Evolutionary conservation across 2,329 filamentous ascomycete species (phyloP), one percentile per base, ranked within the genome.

Genomic region (Fusarium sp.): DNA sequence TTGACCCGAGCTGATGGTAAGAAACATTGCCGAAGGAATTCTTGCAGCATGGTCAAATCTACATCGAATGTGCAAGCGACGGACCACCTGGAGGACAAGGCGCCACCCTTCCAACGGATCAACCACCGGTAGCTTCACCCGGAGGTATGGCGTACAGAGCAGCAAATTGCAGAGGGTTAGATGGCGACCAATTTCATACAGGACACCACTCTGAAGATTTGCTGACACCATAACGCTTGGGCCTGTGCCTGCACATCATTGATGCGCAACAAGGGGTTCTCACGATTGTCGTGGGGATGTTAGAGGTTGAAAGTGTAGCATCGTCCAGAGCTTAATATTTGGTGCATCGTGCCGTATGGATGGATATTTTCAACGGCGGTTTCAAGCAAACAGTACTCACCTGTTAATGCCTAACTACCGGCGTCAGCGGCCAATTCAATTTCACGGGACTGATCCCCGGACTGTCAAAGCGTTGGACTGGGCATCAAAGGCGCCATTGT

Each of bases 181-280:
- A 55, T 56, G 57, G 67, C 57, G 56, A 50, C 41, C 66, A 56
- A 52, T 57, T 48, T 66, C 55, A 67, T 63, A 60, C 54, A 50
- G 48, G 55, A 72, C 63, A 42, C 66, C 63, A 63, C 61, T 39
- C 46, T 33, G 35, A 33, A 38, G 50, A 49, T 59, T 69, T 41
- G 41, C 39, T 66, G 62, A 42, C 59, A 63, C 54, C 57, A 61
- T 60, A 48, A 65, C 66, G 73, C 70, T 74, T 69, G 62, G 73
- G 58, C 73, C 73, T 71, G 60, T 67, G 71, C 66, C 69, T 75
- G 73, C 71, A 72, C 68, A 75, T 73, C 73, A 75, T 73, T 62
- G 62, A 68, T 68, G 52, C 57, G 63, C 66, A 68, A 46, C 59
- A 69, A 66, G 54, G 63, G 69, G 64, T 57, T 48, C 42, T 63